A percentile compares a stretch with the other conserved stretches of the same genome.
These are phyloP conservation scores for Xenoacremonium recifei DNA, from an alignment of 2,329 filamentous ascomycete genomes.

Conservation along the genomic window DNA sequence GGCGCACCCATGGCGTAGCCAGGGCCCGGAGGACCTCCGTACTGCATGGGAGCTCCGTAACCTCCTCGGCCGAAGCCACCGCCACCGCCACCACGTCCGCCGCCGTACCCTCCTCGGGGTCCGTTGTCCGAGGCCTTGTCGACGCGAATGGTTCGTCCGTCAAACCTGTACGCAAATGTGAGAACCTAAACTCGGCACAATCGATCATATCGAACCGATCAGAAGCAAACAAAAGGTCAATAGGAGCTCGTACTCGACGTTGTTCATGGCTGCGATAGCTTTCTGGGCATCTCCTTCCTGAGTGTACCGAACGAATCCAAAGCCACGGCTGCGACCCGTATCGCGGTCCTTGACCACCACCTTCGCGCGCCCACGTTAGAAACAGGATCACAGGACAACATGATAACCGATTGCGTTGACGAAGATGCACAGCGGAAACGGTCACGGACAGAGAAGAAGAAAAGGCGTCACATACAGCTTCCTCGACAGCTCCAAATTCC, in stretches of 20 bases:
- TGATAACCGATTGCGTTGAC: neutral
- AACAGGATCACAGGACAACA: conserved; percentile 6
- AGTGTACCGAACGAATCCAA: conserved; percentile 91
- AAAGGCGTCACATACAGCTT: conserved; percentile 72
- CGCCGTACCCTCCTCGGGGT: conserved; percentile 48
- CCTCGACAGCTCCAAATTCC: conserved; percentile 85
- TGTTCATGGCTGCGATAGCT: conserved; percentile 80
- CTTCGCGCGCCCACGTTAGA: conserved; percentile 45
- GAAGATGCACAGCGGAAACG: conserved; percentile 7
- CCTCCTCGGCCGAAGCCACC: conserved; percentile 42
- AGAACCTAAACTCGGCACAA: neutral
- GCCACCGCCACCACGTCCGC: conserved; percentile 36
- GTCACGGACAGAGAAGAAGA: conserved; percentile 12
- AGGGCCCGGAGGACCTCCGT: conserved; percentile 38
- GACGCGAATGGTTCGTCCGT: conserved; percentile 90
- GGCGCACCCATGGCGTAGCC: conserved; percentile 32
- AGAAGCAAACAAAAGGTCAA: conserved; percentile 19
- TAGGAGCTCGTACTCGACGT: conserved; percentile 69
- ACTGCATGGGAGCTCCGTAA: conserved; percentile 41
- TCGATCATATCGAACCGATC: conserved; percentile 7
- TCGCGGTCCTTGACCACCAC: conserved; percentile 98
- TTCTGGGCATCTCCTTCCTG: conserved; percentile 73
- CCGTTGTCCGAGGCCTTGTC: conserved; percentile 89
- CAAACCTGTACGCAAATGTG: conserved; percentile 61
- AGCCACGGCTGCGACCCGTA: conserved; percentile 93